These are phyloP conservation scores for Lecanicillium sp. DNA, from an alignment of 2,329 filamentous ascomycete genomes.

Conservation along the genomic window DNA sequence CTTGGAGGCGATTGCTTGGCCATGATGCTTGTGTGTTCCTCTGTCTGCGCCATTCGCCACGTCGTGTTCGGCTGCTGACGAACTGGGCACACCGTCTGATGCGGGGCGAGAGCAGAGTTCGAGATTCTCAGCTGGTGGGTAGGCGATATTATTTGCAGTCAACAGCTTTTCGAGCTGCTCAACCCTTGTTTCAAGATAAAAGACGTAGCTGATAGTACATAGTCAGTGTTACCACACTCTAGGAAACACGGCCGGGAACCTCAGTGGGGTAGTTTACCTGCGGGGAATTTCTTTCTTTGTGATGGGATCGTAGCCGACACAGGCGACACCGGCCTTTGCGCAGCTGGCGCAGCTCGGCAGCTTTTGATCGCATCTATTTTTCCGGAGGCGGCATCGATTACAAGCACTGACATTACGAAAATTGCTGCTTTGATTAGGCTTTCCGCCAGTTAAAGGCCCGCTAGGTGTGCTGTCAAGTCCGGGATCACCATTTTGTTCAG, in stretches of 20 bases:
- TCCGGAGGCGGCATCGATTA: slow-evolving; percentile 83
- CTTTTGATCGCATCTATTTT: slow-evolving; percentile 92
- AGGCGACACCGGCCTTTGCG: slow-evolving; percentile 84
- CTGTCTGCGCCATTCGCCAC: slow-evolving; percentile 1
- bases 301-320: slow-evolving; percentile 93
- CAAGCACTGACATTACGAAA: slow-evolving; percentile 91
- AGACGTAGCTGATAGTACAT: slow-evolving; percentile 77
- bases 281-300: slow-evolving; percentile 92
- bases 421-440: slow-evolving; percentile 51
- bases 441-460: slow-evolving; percentile 24
- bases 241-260: slow-evolving; percentile 27
- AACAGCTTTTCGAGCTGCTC: slow-evolving; percentile 75
- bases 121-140: slow-evolving; percentile 63
- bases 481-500: slow-evolving; percentile 21
- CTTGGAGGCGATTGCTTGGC: slow-evolving; percentile 22
- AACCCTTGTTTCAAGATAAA: slow-evolving; percentile 83
- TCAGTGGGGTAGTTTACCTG: slow-evolving; percentile 52
- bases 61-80: slow-evolving; percentile 20
- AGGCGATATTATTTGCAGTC: slow-evolving; percentile 58
- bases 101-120: slow-evolving; percentile 49
- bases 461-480: slow-evolving; percentile 17
- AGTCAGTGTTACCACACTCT: slow-evolving; percentile 13
- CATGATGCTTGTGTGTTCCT: slow-evolving; percentile 9
- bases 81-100: slow-evolving; percentile 25
- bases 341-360: slow-evolving; percentile 86